Evolutionary conservation across 2,329 filamentous ascomycete genomes (phyloP).

Genomic region (Setomelanomma holmii): DNA sequence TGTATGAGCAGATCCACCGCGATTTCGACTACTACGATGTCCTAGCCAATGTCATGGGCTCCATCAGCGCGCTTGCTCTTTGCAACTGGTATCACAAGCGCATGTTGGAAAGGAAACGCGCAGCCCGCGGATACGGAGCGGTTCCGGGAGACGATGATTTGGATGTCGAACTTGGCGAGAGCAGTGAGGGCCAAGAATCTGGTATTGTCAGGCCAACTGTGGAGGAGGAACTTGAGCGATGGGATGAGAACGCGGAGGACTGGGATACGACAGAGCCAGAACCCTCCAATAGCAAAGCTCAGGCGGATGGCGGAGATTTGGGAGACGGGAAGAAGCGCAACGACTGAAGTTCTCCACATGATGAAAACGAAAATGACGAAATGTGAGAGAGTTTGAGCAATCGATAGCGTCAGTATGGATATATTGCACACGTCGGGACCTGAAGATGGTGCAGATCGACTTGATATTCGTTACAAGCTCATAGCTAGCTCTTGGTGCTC

Average conservation of each 20-base stretch:
- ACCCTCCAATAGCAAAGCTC: constrained; percentile 33
- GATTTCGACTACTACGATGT: constrained; percentile 83
- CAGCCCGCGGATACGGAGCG: constrained; percentile 73
- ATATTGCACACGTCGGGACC: constrained; percentile 5
- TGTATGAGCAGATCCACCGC: constrained; percentile 53
- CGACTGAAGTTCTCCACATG: constrained; percentile 43
- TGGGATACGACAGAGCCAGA: constrained; percentile 67
- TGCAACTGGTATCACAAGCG: constrained; percentile 94
- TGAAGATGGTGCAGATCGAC: constrained; percentile 36
- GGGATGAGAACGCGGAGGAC: constrained; percentile 84
- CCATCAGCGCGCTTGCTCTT: constrained; percentile 71
- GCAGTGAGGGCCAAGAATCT: constrained; percentile 65
- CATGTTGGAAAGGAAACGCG: constrained; percentile 87
- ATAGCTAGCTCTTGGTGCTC: constrained; percentile 42
- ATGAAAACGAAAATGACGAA: constrained; percentile 12
- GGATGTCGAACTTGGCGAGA: constrained; percentile 79
- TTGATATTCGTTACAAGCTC: constrained; percentile 47
- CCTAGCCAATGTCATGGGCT: constrained; percentile 84
- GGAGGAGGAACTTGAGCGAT: constrained; percentile 88
- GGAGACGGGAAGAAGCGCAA: constrained; percentile 52
- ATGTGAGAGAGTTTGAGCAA: neutral
- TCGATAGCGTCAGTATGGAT: neutral
- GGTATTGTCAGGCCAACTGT: constrained; percentile 64
- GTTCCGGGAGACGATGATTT: constrained; percentile 67
- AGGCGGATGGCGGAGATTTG: constrained; percentile 35